Conservation (phyloP, 257 asterid genomes). For the Solanum tarapatanum region DNA sequence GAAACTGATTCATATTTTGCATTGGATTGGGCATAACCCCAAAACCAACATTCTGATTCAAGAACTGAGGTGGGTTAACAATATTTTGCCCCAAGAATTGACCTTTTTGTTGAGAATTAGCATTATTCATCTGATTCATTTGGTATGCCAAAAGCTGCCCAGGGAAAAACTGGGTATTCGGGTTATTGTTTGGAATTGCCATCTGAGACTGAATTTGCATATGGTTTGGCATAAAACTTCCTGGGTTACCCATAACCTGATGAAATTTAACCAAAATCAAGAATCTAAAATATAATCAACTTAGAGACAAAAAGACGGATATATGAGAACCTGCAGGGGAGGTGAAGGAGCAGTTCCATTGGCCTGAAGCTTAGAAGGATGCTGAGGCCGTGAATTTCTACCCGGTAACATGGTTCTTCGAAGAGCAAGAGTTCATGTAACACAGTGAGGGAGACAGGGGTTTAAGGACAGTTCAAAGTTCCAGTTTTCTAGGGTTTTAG, state of each 20-base stretch:
- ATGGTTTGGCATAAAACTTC: constrained; percentile 23
- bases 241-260: constrained; percentile 41
- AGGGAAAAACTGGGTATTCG: constrained; percentile 26
- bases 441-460: neutral
- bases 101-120: constrained; percentile 11
- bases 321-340: constrained; percentile 26
- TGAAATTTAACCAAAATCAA: neutral
- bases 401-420: constrained; percentile 1
- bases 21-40: constrained; percentile 33
- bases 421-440: neutral
- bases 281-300: neutral
- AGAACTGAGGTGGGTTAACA: constrained; percentile 27
- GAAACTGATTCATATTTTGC: constrained; percentile 44
- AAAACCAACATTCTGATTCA: constrained; percentile 11
- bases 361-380: constrained; percentile 15
- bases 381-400: constrained; percentile 3
- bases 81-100: constrained; percentile 32
- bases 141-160: constrained; percentile 34
- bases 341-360: constrained; percentile 25
- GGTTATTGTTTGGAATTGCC: constrained; percentile 24
- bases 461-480: neutral
- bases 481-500: constrained; percentile 20
- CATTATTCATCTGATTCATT: constrained; percentile 16
- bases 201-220: constrained; percentile 42
- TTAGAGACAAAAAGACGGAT: neutral